Conservation (phyloP, 2,329 filamentous ascomycete species). For the Clonostachys sp. region DNA sequence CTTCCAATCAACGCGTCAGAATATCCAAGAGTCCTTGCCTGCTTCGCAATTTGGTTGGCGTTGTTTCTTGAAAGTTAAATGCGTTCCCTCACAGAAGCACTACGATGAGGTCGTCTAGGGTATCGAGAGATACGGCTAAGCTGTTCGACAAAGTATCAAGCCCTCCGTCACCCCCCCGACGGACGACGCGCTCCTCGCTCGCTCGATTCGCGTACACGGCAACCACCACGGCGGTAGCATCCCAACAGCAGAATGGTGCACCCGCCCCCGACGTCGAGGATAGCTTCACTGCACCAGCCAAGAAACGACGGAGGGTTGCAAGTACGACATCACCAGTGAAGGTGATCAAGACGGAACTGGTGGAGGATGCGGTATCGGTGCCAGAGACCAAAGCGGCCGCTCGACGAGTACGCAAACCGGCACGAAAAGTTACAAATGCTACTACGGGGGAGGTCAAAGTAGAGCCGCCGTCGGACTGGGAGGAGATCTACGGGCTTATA, state of each 20-base stretch:
- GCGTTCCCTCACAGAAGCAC: too few relatives aligned
- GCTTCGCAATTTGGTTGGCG: too few relatives aligned
- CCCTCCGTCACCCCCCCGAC: constrained; percentile 26
- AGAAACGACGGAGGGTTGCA: constrained; percentile 19
- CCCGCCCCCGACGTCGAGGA: constrained; percentile 52
- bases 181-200: constrained; percentile 43
- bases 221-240: constrained; percentile 9
- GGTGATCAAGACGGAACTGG: constrained; percentile 31
- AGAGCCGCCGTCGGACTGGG: constrained; percentile 75
- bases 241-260: constrained; percentile 7
- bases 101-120: constrained; percentile 51
- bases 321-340: constrained; percentile 5
- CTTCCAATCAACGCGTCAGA: neutral
- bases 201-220: constrained; percentile 37
- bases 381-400: constrained; percentile 13
- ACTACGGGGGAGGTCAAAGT: constrained; percentile 31
- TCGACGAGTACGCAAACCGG: constrained; percentile 37
- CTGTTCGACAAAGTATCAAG: constrained; percentile 34
- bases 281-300: constrained; percentile 24
- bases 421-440: constrained; percentile 33
- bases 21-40: too few relatives aligned
- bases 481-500: constrained; percentile 72
- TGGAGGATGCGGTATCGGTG: constrained; percentile 12
- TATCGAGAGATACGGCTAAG: constrained; percentile 54
- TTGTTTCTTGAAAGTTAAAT: neutral